Conservation (phyloP, 2,329 filamentous ascomycete genomes). For the Phoma sp. region DNA sequence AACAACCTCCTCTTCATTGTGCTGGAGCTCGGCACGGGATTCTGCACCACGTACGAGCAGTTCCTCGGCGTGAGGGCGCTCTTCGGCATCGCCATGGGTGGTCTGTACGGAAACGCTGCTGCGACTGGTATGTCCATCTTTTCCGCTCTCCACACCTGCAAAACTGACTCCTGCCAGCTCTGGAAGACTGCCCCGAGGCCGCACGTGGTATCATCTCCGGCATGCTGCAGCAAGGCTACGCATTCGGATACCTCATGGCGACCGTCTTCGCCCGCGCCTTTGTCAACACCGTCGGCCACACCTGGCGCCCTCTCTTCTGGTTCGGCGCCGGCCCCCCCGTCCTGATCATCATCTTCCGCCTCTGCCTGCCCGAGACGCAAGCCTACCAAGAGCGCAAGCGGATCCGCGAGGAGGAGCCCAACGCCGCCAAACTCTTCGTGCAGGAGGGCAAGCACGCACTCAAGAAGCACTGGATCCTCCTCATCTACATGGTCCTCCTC, state of each 20-base stretch:
- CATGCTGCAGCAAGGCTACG: slow-evolving; percentile 69
- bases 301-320: slow-evolving; percentile 88
- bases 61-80: slow-evolving; percentile 66
- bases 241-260: slow-evolving; percentile 68
- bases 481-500: slow-evolving; percentile 81
- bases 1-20: slow-evolving; percentile 68
- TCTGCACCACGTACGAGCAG: slow-evolving; percentile 63
- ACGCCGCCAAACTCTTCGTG: slow-evolving; percentile 71
- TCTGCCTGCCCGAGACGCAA: slow-evolving; percentile 79
- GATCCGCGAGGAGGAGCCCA: slow-evolving; percentile 64
- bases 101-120: slow-evolving; percentile 66
- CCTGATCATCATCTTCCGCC: slow-evolving; percentile 78
- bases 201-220: slow-evolving; percentile 67
- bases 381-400: slow-evolving; percentile 72
- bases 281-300: slow-evolving; percentile 76
- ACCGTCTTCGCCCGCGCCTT: slow-evolving; percentile 66
- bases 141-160: background rate
- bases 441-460: slow-evolving; percentile 79
- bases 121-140: slow-evolving; percentile 54
- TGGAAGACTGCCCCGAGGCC: slow-evolving; percentile 66
- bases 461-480: slow-evolving; percentile 78
- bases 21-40: slow-evolving; percentile 66
- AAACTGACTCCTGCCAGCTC: slow-evolving; percentile 44
- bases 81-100: slow-evolving; percentile 70
- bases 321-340: slow-evolving; percentile 83